Percentiles rank a stretch among this genome's conserved stretches.
These are phyloP conservation scores for Lactifluus echinatus DNA, from an alignment of 768 basidiomycete species.

Conservation along the genomic window DNA sequence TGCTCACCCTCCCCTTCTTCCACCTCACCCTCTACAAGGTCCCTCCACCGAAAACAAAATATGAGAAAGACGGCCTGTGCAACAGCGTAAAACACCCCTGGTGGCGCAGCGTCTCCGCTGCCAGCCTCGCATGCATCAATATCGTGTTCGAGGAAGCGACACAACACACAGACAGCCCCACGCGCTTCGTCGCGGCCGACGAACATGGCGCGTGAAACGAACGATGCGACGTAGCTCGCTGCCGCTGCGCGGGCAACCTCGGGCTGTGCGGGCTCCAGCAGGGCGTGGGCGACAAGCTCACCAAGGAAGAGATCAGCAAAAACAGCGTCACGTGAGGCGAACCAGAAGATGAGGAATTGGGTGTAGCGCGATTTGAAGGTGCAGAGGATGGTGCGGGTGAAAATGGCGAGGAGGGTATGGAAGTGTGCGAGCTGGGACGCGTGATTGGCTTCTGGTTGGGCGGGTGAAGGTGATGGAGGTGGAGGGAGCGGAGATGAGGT, in stretches of 20 bases:
- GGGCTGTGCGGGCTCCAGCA: slow-evolving; percentile 49
- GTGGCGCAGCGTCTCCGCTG: slow-evolving; percentile 31
- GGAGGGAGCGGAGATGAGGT: not conserved
- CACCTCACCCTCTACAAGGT: slow-evolving; percentile 58
- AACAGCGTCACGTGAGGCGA: slow-evolving; percentile 78
- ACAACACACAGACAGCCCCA: slow-evolving; percentile 73
- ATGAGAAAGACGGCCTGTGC: slow-evolving; percentile 89
- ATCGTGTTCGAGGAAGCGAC: slow-evolving; percentile 71
- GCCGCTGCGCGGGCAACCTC: slow-evolving; percentile 84
- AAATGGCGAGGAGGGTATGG: slow-evolving; percentile 82
- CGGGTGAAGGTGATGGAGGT: slow-evolving; percentile 20
- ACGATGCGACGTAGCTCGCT: slow-evolving; percentile 86
- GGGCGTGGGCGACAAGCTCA: slow-evolving; percentile 83
- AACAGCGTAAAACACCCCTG: slow-evolving; percentile 86
- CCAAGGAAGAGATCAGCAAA: slow-evolving; percentile 93
- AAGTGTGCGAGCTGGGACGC: slow-evolving; percentile 56
- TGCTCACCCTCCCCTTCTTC: slow-evolving; percentile 29
- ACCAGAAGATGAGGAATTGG: slow-evolving; percentile 96
- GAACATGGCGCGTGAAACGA: slow-evolving; percentile 84
- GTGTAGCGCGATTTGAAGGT: slow-evolving; percentile 98
- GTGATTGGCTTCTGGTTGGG: slow-evolving; percentile 26
- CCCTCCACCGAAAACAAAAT: slow-evolving; percentile 97
- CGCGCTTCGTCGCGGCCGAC: slow-evolving; percentile 69
- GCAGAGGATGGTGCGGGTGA: slow-evolving; percentile 86
- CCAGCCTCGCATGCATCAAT: slow-evolving; percentile 53